These are phyloP conservation scores for Curvularia eragrostidis DNA, from an alignment of 2,329 filamentous ascomycete species.

Conservation along the genomic window DNA sequence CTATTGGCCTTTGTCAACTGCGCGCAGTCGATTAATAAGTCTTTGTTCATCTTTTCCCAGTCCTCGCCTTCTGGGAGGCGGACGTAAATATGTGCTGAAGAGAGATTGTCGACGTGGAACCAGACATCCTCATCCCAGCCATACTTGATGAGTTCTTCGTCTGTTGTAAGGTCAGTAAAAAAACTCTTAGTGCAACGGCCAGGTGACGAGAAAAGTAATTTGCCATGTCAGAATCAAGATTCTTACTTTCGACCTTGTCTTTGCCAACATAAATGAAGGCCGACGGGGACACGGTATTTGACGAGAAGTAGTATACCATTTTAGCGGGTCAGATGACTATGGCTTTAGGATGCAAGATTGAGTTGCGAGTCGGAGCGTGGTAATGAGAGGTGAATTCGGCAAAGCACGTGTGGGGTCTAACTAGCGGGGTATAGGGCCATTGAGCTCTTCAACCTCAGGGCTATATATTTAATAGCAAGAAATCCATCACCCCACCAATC, in stretches of 20 bases:
- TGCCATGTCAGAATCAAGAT: background rate
- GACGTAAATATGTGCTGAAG: slow-evolving; percentile 94
- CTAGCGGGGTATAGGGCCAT: slow-evolving; percentile 30
- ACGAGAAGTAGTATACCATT: slow-evolving; percentile 98
- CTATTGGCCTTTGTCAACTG: slow-evolving; percentile 99
- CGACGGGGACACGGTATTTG: slow-evolving; percentile 78
- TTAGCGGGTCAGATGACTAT: slow-evolving; percentile 2
- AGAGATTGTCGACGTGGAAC: slow-evolving; percentile 99
- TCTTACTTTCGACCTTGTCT: slow-evolving; percentile 96
- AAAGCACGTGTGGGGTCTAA: slow-evolving; percentile 36
- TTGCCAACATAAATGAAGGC: slow-evolving; percentile 97
- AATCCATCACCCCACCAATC: background rate
- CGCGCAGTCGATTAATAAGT: slow-evolving; percentile 84
- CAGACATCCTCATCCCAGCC: slow-evolving; percentile 97
- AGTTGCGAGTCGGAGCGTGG: slow-evolving; percentile 5
- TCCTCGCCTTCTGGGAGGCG: slow-evolving; percentile 77
- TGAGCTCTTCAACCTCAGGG: slow-evolving; percentile 9
- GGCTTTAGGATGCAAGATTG: background rate
- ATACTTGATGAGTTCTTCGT: slow-evolving; percentile 94
- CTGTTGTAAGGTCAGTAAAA: slow-evolving; percentile 56
- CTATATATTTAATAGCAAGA: background rate
- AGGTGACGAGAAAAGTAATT: background rate
- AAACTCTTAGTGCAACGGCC: background rate
- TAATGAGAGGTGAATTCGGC: slow-evolving; percentile 31
- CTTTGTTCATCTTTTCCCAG: slow-evolving; percentile 82